These are phyloP conservation scores for Lojkania enalia DNA, from an alignment of 2,329 filamentous ascomycete genomes.

Conservation along the genomic window DNA sequence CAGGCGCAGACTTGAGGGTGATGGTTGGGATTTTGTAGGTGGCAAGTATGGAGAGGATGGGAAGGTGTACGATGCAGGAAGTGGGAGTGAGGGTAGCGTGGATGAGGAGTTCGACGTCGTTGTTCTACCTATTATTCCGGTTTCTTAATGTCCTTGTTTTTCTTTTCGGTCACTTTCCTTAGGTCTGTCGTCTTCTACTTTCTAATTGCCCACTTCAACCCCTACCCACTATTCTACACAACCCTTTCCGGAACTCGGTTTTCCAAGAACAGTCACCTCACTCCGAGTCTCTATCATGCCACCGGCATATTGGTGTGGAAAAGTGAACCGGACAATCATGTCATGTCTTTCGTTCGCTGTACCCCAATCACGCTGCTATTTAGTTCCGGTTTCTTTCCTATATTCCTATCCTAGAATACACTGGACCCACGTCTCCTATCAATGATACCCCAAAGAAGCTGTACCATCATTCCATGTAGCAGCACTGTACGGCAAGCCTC, in stretches of 20 bases:
- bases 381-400: not conserved
- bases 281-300: not conserved
- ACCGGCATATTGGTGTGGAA: too few relatives aligned
- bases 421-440: conserved; percentile 1
- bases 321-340: too few relatives aligned
- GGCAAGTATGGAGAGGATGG: conserved; percentile 32
- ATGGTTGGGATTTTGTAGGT: conserved; percentile 40
- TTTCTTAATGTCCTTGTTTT: conserved; percentile 7
- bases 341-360: too few relatives aligned
- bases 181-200: not conserved
- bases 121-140: conserved; percentile 21
- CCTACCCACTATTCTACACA: too few relatives aligned
- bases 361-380: not conserved
- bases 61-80: conserved; percentile 14
- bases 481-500: not conserved
- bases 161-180: not conserved
- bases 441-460: conserved; percentile 18
- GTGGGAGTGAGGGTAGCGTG: conserved; percentile 29
- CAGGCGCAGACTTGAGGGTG: conserved; percentile 32
- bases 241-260: too few relatives aligned
- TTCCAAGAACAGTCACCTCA: not conserved
- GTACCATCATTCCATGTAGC: conserved; percentile 17
- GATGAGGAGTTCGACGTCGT: conserved; percentile 43
- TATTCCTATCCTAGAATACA: not conserved
- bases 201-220: too few relatives aligned